phyloP scores from a whole-genome alignment of 1,284 basidiomycete genomes.

The Moesziomyces sp. region DNA sequence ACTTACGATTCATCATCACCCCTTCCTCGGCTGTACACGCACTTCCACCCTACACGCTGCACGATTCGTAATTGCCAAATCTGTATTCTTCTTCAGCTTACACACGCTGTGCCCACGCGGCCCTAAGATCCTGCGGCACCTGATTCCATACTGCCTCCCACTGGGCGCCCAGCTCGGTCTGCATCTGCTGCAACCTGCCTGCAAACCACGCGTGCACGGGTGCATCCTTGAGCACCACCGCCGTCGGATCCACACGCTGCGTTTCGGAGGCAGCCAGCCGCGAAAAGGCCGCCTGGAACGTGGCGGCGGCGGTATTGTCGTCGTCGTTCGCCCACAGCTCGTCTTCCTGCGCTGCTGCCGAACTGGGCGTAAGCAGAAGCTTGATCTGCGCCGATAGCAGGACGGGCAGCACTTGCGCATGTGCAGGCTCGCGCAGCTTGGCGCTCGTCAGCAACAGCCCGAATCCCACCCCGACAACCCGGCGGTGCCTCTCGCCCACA shows the following conservation, averaged over 20 bases:
- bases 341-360: slow-evolving; percentile 73
- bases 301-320: slow-evolving; percentile 72
- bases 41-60: slow-evolving; percentile 3
- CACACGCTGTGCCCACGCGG: slow-evolving; percentile 11
- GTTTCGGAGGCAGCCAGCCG: slow-evolving; percentile 80
- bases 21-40: slow-evolving; percentile 9
- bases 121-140: slow-evolving; percentile 7
- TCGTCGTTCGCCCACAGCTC: slow-evolving; percentile 88
- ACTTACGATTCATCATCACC: slow-evolving; percentile 33
- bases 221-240: not conserved
- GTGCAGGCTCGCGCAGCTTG: slow-evolving; percentile 75
- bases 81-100: not conserved
- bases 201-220: slow-evolving; percentile 22
- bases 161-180: slow-evolving; percentile 3
- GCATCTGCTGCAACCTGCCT: not conserved
- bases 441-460: slow-evolving; percentile 76
- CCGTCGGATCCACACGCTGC: slow-evolving; percentile 7
- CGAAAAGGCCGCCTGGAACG: slow-evolving; percentile 93
- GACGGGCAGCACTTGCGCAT: slow-evolving; percentile 63
- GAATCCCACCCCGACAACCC: slow-evolving; percentile 84
- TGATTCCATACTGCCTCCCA: slow-evolving; percentile 7
- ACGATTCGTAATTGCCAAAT: no score
- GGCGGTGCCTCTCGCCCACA: slow-evolving; percentile 82
- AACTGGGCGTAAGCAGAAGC: slow-evolving; percentile 78
- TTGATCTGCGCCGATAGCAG: slow-evolving; percentile 72